Evolutionary conservation across 352 stramenopile genomes (phyloP).

Genomic region (Phytophthora hibernalis): DNA sequence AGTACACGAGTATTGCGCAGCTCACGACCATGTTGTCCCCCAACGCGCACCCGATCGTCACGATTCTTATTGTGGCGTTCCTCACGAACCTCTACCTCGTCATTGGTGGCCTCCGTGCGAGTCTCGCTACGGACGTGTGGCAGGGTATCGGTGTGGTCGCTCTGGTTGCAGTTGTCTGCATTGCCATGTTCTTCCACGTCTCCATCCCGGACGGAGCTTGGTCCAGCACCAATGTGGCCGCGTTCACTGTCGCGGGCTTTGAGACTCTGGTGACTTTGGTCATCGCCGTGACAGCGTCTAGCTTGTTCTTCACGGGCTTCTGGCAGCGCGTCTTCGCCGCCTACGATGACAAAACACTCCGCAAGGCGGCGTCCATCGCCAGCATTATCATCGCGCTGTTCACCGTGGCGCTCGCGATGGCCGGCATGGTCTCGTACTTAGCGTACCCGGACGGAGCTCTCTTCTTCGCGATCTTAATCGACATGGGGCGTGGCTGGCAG

Average conservation of each 20-base stretch:
- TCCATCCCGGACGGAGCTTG: constrained; percentile 53
- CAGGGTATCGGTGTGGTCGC: constrained; percentile 64
- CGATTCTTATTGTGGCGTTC: constrained; percentile 61
- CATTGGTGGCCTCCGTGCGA: constrained; percentile 66
- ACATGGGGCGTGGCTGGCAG: constrained; percentile 69
- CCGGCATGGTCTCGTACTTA: constrained; percentile 65
- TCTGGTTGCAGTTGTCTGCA: constrained; percentile 57
- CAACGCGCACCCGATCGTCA: constrained; percentile 47
- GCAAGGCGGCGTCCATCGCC: constrained; percentile 40
- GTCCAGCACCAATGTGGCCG: constrained; percentile 50
- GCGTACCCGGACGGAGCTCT: constrained; percentile 55
- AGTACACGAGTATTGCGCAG: constrained; percentile 61
- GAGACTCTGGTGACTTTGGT: constrained; percentile 70
- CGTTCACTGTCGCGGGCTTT: constrained; percentile 62
- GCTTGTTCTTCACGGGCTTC: constrained; percentile 78
- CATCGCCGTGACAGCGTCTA: constrained; percentile 63
- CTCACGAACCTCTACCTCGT: constrained; percentile 76
- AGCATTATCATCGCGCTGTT: constrained; percentile 62
- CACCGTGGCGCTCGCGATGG: constrained; percentile 62
- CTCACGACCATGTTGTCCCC: constrained; percentile 55
- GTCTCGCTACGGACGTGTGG: constrained; percentile 69
- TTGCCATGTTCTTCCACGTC: constrained; percentile 62
- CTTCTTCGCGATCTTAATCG: constrained; percentile 71
- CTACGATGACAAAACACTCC: constrained; percentile 54
- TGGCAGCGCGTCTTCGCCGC: constrained; percentile 72